Base-by-base conservation (phyloP, 352 stramenopile genomes). In the Phytophthora lateralis region DNA sequence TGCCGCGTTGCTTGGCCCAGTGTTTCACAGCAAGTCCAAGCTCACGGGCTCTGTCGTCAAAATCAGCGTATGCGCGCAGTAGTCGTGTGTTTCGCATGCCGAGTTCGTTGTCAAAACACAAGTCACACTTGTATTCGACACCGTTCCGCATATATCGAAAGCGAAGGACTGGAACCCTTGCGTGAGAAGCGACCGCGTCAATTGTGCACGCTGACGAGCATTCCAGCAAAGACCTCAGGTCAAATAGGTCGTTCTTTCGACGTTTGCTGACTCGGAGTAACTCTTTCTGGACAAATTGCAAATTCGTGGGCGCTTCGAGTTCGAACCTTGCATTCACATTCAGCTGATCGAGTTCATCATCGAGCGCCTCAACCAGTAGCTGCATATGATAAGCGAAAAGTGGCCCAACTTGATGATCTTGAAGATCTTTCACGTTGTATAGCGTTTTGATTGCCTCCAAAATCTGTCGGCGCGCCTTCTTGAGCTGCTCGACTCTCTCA, bases 11-110 rank as follows among this genome's bases (percentile, higher is more conserved):
- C 76, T 99, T 99, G 20, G 97, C 96, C 97, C 97, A 99, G 38
- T 95, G 76, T 74, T 99, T 99, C 45, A 99, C 53, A 11, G 97
- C 90, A 45, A 98, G 87, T 6, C 95, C 96, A 6, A 99, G 72
- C 17, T 91, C 68, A 1, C 90, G 89, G n/a, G 80, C 80, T 27
- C 87, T 76, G 8, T 80, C 63, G 66, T 94, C 87, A 10, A 77
- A 75, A 8, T 57, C 39, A 18, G 78, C 84, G 51, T 95, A 96
- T 4, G 82, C 66, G 3, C 82, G 81, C 52, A 95, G 54, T 11
- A 96, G 66, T 30, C 73, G 62, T n/a, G 87, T 93, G 61, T 96
- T 96, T 38, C 83, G 66, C 17, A 71, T 76, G 35, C 80, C 80
- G 27, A 91, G 68, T 45, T 84, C 75, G 62, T 93, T 93, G 10